Conservation (phyloP, 2,329 filamentous ascomycete genomes). For the Alternaria hordeiaustralica region DNA sequence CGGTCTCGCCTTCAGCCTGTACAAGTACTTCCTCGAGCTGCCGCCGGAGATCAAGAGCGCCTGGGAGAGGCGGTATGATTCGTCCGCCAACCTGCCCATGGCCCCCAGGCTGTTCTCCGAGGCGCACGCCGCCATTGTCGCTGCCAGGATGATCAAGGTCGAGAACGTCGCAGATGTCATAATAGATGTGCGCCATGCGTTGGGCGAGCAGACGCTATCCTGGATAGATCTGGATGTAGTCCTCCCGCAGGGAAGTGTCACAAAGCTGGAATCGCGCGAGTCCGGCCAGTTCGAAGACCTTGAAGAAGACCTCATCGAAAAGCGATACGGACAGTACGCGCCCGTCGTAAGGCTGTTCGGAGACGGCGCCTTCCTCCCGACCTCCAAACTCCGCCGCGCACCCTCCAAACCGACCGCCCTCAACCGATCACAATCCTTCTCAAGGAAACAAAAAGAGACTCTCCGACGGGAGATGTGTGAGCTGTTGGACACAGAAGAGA, state of each 20-base stretch:
- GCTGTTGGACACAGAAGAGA: conserved; percentile 89
- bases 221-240: conserved; percentile 90
- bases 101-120: conserved; percentile 80
- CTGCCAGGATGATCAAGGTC: conserved; percentile 81
- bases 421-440: conserved; percentile 78
- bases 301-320: conserved; percentile 70
- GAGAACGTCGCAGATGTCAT: conserved; percentile 78
- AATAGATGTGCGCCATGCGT: conserved; percentile 73
- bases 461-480: conserved; percentile 89
- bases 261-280: conserved; percentile 50
- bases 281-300: conserved; percentile 66
- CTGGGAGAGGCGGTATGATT: conserved; percentile 63
- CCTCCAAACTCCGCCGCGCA: conserved; percentile 80
- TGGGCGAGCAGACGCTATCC: conserved; percentile 81
- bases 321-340: conserved; percentile 79
- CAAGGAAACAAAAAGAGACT: conserved; percentile 80
- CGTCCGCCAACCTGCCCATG: conserved; percentile 65
- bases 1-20: conserved; percentile 87
- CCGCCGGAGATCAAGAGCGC: conserved; percentile 76
- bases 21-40: conserved; percentile 93
- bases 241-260: conserved; percentile 77
- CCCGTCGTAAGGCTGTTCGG: conserved; percentile 80
- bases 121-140: conserved; percentile 90
- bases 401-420: conserved; percentile 85
- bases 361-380: conserved; percentile 84